These are phyloP conservation scores for Globisporangium alternatum DNA, from an alignment of 352 stramenopile genomes.

Conservation along the genomic window DNA sequence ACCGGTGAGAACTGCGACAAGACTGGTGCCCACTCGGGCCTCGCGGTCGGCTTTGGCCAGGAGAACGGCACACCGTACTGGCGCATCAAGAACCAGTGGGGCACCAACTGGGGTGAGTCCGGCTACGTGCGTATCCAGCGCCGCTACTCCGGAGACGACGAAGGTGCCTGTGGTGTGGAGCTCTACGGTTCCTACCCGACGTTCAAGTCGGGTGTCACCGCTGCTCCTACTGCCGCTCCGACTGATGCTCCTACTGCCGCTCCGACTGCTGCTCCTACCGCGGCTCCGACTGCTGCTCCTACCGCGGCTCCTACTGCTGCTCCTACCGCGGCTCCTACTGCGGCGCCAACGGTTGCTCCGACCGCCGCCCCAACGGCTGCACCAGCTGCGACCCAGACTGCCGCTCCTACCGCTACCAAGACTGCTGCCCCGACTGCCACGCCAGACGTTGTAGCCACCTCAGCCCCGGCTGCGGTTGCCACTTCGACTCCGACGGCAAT, in stretches of 20 bases:
- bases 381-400: slow-evolving; percentile 2
- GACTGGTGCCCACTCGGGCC: slow-evolving; percentile 47
- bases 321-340: slow-evolving; percentile 3
- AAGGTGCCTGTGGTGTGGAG: slow-evolving; percentile 61
- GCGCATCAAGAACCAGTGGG: slow-evolving; percentile 79
- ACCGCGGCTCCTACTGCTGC: neutral
- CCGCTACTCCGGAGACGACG: slow-evolving; percentile 35
- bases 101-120: slow-evolving; percentile 57
- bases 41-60: slow-evolving; percentile 59
- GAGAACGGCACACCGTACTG: slow-evolving; percentile 48
- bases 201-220: slow-evolving; percentile 30
- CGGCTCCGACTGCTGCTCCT: slow-evolving; percentile 5
- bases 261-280: neutral
- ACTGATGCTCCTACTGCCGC: slow-evolving; percentile 8
- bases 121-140: slow-evolving; percentile 69
- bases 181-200: slow-evolving; percentile 52
- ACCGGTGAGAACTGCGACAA: slow-evolving; percentile 57
- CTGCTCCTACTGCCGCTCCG: slow-evolving; percentile 9
- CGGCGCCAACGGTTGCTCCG: slow-evolving; percentile 3
- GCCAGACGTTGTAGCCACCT: too few relatives aligned
- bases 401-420: slow-evolving; percentile 10
- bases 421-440: neutral
- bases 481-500: too few relatives aligned
- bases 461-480: too few relatives aligned
- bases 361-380: slow-evolving; percentile 6